A percentile compares a stretch with the other conserved stretches of the same genome.
Evolutionary conservation across 768 basidiomycete species (phyloP).

Genomic region (Leucocoprinus birnbaumii): DNA sequence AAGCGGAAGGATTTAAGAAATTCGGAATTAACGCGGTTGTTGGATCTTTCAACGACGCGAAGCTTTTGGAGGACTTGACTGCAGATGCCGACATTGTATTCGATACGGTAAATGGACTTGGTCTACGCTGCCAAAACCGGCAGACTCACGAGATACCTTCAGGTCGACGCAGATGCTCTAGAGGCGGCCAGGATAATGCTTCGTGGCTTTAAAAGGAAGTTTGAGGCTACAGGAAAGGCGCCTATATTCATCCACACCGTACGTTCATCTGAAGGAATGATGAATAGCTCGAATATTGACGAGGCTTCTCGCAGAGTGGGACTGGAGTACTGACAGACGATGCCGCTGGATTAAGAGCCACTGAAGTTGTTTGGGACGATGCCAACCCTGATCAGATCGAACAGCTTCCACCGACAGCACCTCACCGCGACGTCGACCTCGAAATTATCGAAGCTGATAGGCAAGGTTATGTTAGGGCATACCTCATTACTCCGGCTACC

Average conservation of each 20-base stretch:
- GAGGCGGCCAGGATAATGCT: slow-evolving; percentile 36
- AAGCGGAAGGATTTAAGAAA: slow-evolving; percentile 38
- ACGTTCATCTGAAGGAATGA: slow-evolving; percentile 14
- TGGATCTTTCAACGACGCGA: slow-evolving; percentile 37
- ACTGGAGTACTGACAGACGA: slow-evolving; percentile 39
- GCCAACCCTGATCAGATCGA: slow-evolving; percentile 42
- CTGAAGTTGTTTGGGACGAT: slow-evolving; percentile 45
- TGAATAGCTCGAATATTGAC: neutral
- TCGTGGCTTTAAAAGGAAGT: slow-evolving; percentile 30
- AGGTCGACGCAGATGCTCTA: slow-evolving; percentile 40
- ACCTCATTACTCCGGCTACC: slow-evolving; percentile 52
- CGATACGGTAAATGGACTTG: slow-evolving; percentile 29
- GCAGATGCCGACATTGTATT: slow-evolving; percentile 43
- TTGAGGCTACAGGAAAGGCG: slow-evolving; percentile 27
- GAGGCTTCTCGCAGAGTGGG: slow-evolving; percentile 22
- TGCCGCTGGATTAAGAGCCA: slow-evolving; percentile 36
- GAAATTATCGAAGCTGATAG: slow-evolving; percentile 43
- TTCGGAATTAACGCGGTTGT: slow-evolving; percentile 36
- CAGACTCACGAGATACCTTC: neutral
- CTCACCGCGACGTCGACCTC: slow-evolving; percentile 50
- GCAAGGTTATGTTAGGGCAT: slow-evolving; percentile 47
- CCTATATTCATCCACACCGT: slow-evolving; percentile 43
- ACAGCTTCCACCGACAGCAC: slow-evolving; percentile 38
- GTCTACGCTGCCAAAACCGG: neutral
- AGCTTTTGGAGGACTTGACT: slow-evolving; percentile 35